phyloP scores from a whole-genome alignment of 1,284 basidiomycete genomes.

The Chiua sp. region DNA sequence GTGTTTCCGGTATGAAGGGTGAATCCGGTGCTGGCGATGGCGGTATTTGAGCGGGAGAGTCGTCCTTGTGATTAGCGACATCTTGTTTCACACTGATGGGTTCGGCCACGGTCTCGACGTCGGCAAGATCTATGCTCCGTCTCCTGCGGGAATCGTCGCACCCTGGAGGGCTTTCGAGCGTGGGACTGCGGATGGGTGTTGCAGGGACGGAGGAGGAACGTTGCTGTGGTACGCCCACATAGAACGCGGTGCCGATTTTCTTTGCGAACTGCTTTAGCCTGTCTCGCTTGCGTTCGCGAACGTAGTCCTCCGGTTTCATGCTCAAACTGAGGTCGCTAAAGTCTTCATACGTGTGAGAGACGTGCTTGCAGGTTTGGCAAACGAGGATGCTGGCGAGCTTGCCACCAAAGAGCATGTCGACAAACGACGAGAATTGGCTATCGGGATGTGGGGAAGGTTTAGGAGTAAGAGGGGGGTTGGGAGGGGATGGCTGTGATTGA shows the following conservation, averaged over 20 bases:
- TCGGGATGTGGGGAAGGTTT: slow-evolving; percentile 26
- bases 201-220: slow-evolving; percentile 62
- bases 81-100: slow-evolving; percentile 13
- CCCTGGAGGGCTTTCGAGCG: slow-evolving; percentile 30
- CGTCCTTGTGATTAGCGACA: slow-evolving; percentile 1
- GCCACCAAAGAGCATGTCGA: slow-evolving; percentile 91
- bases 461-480: slow-evolving; percentile 27
- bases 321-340: slow-evolving; percentile 93
- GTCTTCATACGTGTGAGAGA: slow-evolving; percentile 86
- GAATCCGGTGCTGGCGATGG: slow-evolving; percentile 6
- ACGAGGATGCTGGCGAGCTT: slow-evolving; percentile 89
- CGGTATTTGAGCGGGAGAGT: slow-evolving; percentile 12
- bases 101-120: slow-evolving; percentile 26
- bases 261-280: slow-evolving; percentile 74
- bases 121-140: slow-evolving; percentile 50
- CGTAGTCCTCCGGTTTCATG: slow-evolving; percentile 82
- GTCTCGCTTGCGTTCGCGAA: slow-evolving; percentile 69
- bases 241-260: slow-evolving; percentile 46
- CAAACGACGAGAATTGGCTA: slow-evolving; percentile 70
- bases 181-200: slow-evolving; percentile 39
- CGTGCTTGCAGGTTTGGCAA: slow-evolving; percentile 91
- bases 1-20: slow-evolving; percentile 16
- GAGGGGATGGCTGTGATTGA: slow-evolving; percentile 9
- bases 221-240: slow-evolving; percentile 34
- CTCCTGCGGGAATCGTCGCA: slow-evolving; percentile 35